Conservation (phyloP, 345 rosid genomes). For the Lagerstroemia speciosa region DNA sequence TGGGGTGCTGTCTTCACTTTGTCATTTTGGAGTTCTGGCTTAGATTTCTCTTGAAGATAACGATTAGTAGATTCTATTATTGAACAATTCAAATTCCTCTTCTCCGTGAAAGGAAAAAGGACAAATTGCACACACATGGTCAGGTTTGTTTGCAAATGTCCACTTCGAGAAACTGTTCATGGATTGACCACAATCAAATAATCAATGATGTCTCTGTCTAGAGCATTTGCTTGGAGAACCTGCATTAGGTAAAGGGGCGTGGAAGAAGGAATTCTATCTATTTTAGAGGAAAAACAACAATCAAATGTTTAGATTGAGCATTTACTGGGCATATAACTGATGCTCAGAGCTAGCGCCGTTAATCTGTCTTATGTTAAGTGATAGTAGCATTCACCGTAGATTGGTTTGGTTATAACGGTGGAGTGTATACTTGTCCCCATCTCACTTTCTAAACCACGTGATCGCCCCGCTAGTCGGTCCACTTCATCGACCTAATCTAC, state of each 20-base stretch:
- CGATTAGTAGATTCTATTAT: background rate
- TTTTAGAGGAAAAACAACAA: background rate
- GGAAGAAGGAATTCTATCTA: background rate
- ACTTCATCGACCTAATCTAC: background rate
- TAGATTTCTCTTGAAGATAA: background rate
- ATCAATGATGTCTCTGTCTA: background rate
- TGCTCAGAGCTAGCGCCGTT: background rate
- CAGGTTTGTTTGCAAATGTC: background rate
- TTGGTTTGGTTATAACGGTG: background rate
- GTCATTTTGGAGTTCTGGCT: background rate
- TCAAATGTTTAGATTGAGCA: too few species aligned
- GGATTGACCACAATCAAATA: background rate
- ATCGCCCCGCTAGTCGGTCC: background rate
- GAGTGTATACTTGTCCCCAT: background rate
- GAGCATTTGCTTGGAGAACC: background rate
- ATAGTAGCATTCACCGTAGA: background rate
- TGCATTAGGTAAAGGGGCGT: constrained; percentile 1
- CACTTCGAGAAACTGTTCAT: background rate
- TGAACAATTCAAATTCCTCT: constrained; percentile 2
- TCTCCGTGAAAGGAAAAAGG: background rate
- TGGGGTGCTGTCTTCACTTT: background rate
- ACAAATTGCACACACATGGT: background rate
- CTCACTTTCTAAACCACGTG: background rate
- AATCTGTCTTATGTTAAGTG: background rate
- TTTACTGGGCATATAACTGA: background rate